Conservation (phyloP, 2,329 filamentous ascomycete species). For the Cladosporium sp. region DNA sequence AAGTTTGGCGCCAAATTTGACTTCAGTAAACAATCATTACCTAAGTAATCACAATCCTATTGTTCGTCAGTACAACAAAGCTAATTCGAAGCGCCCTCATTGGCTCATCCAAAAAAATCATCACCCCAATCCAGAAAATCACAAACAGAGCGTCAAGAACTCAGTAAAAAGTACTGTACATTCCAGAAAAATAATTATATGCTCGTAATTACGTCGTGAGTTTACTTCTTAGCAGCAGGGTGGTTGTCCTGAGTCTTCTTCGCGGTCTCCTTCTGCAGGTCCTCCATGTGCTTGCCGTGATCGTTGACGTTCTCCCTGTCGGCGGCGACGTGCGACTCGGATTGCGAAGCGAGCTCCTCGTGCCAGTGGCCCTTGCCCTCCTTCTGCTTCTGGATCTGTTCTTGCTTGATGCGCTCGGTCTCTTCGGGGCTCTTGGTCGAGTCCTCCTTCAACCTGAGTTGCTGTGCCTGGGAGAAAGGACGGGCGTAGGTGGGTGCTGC, state of each 20-base stretch:
- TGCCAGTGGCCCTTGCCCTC: slow-evolving; percentile 41
- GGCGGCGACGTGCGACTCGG: slow-evolving; percentile 40
- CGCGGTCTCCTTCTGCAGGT: slow-evolving; percentile 42
- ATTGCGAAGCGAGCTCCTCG: slow-evolving; percentile 39
- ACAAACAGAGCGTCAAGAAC: too few relatives aligned
- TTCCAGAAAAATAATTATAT: background rate
- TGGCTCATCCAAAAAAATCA: too few relatives aligned
- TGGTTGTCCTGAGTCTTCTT: slow-evolving; percentile 37
- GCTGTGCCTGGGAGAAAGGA: slow-evolving; percentile 30
- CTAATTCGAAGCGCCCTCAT: too few relatives aligned
- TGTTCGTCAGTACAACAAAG: too few relatives aligned
- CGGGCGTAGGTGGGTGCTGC: slow-evolving; percentile 8
- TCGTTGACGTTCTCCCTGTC: slow-evolving; percentile 41
- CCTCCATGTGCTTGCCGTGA: slow-evolving; percentile 40
- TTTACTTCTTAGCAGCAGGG: slow-evolving; percentile 7
- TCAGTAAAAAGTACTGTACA: background rate
- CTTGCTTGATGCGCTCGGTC: slow-evolving; percentile 41
- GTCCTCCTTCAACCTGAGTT: slow-evolving; percentile 38
- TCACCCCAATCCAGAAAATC: too few relatives aligned
- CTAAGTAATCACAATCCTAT: too few relatives aligned
- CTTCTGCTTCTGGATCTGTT: slow-evolving; percentile 41
- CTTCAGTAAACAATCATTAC: too few relatives aligned
- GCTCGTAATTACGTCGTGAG: background rate
- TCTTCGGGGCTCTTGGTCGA: slow-evolving; percentile 29
- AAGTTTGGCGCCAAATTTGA: too few relatives aligned